Evolutionary conservation across 371 early-diverging fungal species (phyloP).

Genomic region (Syncephalastrum sp.): DNA sequence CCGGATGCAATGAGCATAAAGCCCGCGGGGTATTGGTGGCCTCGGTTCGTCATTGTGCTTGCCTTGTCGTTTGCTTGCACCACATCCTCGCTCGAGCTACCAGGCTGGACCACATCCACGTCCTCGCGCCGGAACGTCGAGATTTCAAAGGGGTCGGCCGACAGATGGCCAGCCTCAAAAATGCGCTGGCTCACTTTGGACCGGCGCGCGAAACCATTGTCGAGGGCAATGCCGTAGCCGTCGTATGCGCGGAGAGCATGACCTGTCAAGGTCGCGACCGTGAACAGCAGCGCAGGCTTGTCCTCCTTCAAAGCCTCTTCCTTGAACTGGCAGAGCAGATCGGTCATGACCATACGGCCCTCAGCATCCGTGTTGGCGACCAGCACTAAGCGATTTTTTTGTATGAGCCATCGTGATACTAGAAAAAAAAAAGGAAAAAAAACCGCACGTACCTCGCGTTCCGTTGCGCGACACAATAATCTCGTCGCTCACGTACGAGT

Average conservation of each 20-base stretch:
- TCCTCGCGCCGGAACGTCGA: conserved; percentile 86
- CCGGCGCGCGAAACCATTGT: conserved; percentile 81
- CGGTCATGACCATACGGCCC: conserved; percentile 90
- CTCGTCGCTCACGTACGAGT: conserved; percentile 83
- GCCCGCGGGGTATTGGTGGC: conserved; percentile 88
- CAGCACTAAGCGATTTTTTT: conserved; percentile 45
- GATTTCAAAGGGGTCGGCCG: conserved; percentile 84
- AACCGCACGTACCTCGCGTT: conserved; percentile 49
- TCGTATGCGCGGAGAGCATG: conserved; percentile 83
- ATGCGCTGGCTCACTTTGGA: conserved; percentile 63
- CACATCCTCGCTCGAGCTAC: conserved; percentile 73
- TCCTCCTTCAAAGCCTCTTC: conserved; percentile 60
- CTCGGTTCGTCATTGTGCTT: conserved; percentile 74
- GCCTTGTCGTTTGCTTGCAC: conserved; percentile 78
- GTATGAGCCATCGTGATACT: no score
- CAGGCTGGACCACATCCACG: conserved; percentile 61
- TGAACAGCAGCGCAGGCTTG: conserved; percentile 67
- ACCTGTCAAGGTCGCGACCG: conserved; percentile 88
- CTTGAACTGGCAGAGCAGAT: conserved; percentile 76
- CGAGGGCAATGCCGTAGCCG: conserved; percentile 74
- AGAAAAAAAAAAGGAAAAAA: neutral
- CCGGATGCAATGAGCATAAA: conserved; percentile 83
- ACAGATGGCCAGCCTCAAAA: conserved; percentile 64
- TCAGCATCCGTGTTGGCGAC: conserved; percentile 91
- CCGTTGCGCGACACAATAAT: conserved; percentile 81